Evolutionary conservation across 2,329 filamentous ascomycete species (phyloP), one percentile per base, ranked within the genome.

Genomic region (Fusarium papillatum): DNA sequence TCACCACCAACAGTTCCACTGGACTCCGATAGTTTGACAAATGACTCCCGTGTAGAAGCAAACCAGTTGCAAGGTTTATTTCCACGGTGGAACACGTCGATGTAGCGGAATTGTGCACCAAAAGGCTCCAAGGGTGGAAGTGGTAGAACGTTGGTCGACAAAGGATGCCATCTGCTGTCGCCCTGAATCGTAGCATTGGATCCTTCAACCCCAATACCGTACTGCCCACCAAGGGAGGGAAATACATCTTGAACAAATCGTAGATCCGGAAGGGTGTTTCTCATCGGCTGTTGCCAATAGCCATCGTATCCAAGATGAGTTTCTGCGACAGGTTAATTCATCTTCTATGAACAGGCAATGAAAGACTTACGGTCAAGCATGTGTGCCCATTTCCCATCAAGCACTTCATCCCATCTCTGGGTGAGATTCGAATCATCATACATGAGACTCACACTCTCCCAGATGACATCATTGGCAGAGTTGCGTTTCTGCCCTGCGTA

Each of bases 231-330:
- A 24, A 78, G 74, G 85, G 55, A 95, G 85, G 26, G 92, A 91
- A 67, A 95, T 85, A 66, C 92, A 87, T 10, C 93, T 22, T 81
- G 80, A 5, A 81, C 79, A n/a, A 77, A 81, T 6, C 73, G 59
- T 24, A 81, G 69, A 8, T 90, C 88, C 0, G 93, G 92, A 2
- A 93, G 87, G 0, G 89, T 88, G 79, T 95, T 93, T 39, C 92
- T 87, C 93, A 94, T 94, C 1, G 93, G 92, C 80, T 94, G 93
- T 82, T 95, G 93, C 92, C 92, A 90, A 81, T 81, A 81, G 0
- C 85, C 86, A 64, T 89, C 84, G 59, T 88, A 90, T 24, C 88
- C 88, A 11, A 90, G 82, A 75, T 90, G 89, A 0, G 88, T 89
- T 84, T 90, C 84, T 84, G 41, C 7, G 29, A 1, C 9, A 19